A percentile compares a stretch with the other conserved stretches of the same genome.
These are phyloP conservation scores for Spinellus fusiger DNA, from an alignment of 192 early-diverging fungal species.

Conservation along the genomic window DNA sequence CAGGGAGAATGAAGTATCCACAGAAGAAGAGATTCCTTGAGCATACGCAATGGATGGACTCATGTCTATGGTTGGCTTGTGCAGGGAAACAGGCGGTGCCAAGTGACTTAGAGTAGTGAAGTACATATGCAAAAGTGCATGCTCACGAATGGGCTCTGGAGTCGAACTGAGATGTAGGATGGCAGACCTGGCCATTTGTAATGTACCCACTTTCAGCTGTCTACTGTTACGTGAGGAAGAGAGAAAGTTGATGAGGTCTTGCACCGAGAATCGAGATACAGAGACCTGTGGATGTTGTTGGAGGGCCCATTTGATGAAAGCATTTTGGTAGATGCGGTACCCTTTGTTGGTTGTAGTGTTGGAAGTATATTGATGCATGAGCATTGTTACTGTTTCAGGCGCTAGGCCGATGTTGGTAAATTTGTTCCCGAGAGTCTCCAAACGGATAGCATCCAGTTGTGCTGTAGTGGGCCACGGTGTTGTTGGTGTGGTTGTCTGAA, in stretches of 20 bases:
- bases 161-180: background rate
- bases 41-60: too few relatives aligned
- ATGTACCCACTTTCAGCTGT: background rate
- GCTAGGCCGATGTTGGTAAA: background rate
- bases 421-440: background rate
- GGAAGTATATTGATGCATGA: background rate
- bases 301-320: background rate
- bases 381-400: background rate
- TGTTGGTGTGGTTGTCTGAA: background rate
- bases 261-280: background rate
- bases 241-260: background rate
- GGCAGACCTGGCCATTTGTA: background rate
- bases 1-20: too few relatives aligned
- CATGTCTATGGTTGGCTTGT: too few relatives aligned
- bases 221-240: background rate
- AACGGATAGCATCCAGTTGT: background rate
- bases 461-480: background rate
- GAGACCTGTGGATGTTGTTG: background rate
- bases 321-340: background rate
- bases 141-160: background rate
- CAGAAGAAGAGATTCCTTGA: too few relatives aligned
- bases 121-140: background rate
- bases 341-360: background rate
- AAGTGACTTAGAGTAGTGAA: background rate
- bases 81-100: background rate